phyloP scores from a whole-genome alignment of 805 yeast species.

The Zygosaccharomyces gambellarensis region DNA sequence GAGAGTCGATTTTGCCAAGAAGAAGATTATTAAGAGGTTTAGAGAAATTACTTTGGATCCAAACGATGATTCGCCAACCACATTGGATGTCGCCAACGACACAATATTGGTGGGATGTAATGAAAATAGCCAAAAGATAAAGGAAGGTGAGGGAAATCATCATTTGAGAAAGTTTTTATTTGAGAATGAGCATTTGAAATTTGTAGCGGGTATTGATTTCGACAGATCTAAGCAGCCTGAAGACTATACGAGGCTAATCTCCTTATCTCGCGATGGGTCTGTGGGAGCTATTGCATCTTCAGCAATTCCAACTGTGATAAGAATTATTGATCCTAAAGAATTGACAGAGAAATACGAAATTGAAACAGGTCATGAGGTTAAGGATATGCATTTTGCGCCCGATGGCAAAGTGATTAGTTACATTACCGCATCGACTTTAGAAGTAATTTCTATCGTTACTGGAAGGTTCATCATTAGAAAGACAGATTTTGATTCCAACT shows the following conservation, averaged over 20 bases:
- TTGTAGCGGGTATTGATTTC: slow-evolving; percentile 55
- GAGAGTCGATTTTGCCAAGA: slow-evolving; percentile 49
- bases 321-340: slow-evolving; percentile 52
- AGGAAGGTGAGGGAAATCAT: slow-evolving; percentile 53
- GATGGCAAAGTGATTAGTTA: slow-evolving; percentile 62
- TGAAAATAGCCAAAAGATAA: slow-evolving; percentile 54
- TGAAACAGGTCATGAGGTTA: slow-evolving; percentile 50
- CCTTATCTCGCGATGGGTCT: slow-evolving; percentile 53
- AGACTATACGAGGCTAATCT: slow-evolving; percentile 57
- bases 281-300: slow-evolving; percentile 69
- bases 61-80: slow-evolving; percentile 84
- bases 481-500: slow-evolving; percentile 34
- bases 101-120: slow-evolving; percentile 71
- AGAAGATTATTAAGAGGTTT: slow-evolving; percentile 47
- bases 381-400: slow-evolving; percentile 64
- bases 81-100: slow-evolving; percentile 51
- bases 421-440: slow-evolving; percentile 52
- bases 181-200: slow-evolving; percentile 57
- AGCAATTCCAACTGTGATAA: slow-evolving; percentile 56
- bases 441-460: slow-evolving; percentile 39
- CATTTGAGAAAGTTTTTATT: slow-evolving; percentile 65
- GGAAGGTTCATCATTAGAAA: slow-evolving; percentile 37
- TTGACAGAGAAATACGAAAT: slow-evolving; percentile 52
- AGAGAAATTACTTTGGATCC: slow-evolving; percentile 57
- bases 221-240: slow-evolving; percentile 43